Evolutionary conservation across 106 monocot genomes (phyloP).

Genomic region (Phalaenopsis aphrodite): DNA sequence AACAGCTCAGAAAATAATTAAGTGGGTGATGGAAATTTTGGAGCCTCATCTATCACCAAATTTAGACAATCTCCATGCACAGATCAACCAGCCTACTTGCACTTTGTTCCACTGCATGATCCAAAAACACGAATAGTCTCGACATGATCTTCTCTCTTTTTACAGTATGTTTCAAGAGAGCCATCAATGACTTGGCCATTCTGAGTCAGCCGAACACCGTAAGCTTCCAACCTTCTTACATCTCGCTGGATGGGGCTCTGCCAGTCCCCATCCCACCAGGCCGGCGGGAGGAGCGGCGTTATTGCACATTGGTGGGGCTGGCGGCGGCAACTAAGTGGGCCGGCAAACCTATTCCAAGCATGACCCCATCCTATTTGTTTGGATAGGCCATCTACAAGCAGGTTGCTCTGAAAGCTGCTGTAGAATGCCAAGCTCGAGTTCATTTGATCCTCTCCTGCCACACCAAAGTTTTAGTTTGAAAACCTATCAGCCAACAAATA

Average conservation of each 20-base stretch:
- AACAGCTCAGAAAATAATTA: no score
- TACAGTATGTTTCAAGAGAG: slow-evolving; percentile 41
- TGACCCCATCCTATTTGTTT: slow-evolving; percentile 87
- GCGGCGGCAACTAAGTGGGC: slow-evolving; percentile 60
- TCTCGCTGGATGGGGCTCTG: slow-evolving; percentile 74
- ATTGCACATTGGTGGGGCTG: slow-evolving; percentile 76
- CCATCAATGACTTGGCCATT: slow-evolving; percentile 42
- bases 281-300: slow-evolving; percentile 72
- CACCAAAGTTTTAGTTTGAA: not conserved
- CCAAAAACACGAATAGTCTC: slow-evolving; percentile 30
- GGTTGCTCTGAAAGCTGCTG: slow-evolving; percentile 81
- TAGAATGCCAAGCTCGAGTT: slow-evolving; percentile 50
- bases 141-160: slow-evolving; percentile 47
- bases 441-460: slow-evolving; percentile 34
- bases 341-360: slow-evolving; percentile 80
- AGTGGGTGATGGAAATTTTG: no score
- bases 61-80: no score
- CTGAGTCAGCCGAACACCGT: slow-evolving; percentile 54
- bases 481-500: no score
- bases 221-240: slow-evolving; percentile 39
- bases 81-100: no score
- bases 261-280: slow-evolving; percentile 91
- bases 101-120: not conserved
- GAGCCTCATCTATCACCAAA: no score
- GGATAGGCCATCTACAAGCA: slow-evolving; percentile 44